phyloP scores from a whole-genome alignment of 257 asterid genomes.

The Solanum gandarillasii region DNA sequence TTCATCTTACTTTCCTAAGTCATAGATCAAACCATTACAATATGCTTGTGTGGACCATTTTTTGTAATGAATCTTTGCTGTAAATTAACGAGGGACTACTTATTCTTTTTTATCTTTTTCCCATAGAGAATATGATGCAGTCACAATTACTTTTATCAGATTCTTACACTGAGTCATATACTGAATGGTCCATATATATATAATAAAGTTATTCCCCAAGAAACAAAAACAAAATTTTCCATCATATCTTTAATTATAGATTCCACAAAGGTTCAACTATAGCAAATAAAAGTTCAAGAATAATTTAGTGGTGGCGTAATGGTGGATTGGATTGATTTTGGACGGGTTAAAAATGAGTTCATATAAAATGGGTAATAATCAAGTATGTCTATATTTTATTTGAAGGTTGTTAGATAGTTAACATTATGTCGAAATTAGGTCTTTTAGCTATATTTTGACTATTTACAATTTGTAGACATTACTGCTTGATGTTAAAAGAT shows the following conservation, averaged over 20 bases:
- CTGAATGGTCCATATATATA: neutral
- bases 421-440: neutral
- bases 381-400: too few relatives aligned
- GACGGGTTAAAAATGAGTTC: neutral
- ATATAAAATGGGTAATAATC: too few relatives aligned
- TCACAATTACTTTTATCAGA: neutral
- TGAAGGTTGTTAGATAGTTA: too few relatives aligned
- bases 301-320: neutral
- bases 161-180: neutral
- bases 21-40: neutral
- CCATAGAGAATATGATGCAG: neutral
- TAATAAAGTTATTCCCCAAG: neutral
- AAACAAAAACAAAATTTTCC: neutral
- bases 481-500: neutral
- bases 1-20: neutral
- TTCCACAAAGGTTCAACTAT: neutral
- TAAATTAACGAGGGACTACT: neutral
- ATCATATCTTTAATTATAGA: neutral
- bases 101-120: neutral
- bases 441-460: neutral
- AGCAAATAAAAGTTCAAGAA: neutral
- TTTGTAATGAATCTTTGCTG: neutral
- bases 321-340: neutral
- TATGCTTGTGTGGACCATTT: neutral
- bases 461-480: neutral